Evolutionary conservation across 805 yeast species (phyloP), one percentile per base, ranked within the genome.

Genomic region (Candida endomychidarum): DNA sequence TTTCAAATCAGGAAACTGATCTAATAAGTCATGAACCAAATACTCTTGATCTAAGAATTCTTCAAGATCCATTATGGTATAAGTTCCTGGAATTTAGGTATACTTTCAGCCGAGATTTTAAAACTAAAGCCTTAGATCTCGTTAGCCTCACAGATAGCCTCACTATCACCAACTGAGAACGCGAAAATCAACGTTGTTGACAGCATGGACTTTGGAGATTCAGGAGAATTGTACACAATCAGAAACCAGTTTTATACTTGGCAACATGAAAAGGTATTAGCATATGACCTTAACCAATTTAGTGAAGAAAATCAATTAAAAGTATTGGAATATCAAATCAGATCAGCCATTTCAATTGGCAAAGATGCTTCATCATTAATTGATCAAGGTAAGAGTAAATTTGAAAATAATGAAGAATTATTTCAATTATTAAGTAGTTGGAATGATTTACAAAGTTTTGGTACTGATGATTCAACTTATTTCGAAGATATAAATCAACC

Each of bases 231-330:
- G 25, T 81, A 71, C 58, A 70, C 69, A 12, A 58, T 81, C 18
- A 72, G 78, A 48, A 81, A 78, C 52, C 77, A 75, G 43, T 81
- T 78, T 61, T 81, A 74, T 58, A 75, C 83, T 9, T 79, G 81
- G 36, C 80, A 78, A 51, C 77, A 70, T 54, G 53, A 62, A 9
- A 66, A 71, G 49, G 77, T 75, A 2, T 50, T 64, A 33, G 54
- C 63, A 5, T 67, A 71, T 38, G 31, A 56, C 25, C 41, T 66
- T 23, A 67, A 61, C 5, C 74, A 64, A 37, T 71, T 67, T 46
- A 58, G 70, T 15, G 57, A 42, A 4, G 72, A 52, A 46, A 57
- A 54, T 36, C 71, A 62, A 46, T 46, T 65, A 33, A 65, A 66
- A 42, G 72, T 62, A n/a, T 50, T 67, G 44, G 70, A 63, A 38